Evolutionary conservation across 1,284 basidiomycete genomes (phyloP).

Genomic region (Sanghuangporus weigelae): DNA sequence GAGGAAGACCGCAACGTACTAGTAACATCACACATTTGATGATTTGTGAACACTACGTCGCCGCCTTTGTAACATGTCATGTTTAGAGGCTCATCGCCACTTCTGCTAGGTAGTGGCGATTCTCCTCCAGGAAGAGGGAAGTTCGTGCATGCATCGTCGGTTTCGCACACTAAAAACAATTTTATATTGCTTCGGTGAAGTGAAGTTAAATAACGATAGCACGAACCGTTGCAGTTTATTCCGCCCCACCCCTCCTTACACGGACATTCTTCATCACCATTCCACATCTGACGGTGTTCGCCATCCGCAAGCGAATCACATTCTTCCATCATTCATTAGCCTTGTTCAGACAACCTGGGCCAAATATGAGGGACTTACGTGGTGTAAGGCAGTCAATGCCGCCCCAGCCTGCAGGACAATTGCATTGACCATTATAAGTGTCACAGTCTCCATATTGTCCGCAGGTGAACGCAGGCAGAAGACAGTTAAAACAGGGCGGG

Average conservation of each 20-base stretch:
- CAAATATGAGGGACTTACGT: conserved; percentile 43
- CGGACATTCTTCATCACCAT: conserved; percentile 72
- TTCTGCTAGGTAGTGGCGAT: conserved; percentile 30
- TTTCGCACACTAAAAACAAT: conserved; percentile 73
- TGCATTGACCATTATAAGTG: conserved; percentile 84
- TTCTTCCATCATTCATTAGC: conserved; percentile 38
- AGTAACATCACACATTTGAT: conserved; percentile 97
- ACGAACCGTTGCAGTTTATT: conserved; percentile 91
- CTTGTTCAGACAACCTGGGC: not conserved
- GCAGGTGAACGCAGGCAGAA: conserved; percentile 77
- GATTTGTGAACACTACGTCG: conserved; percentile 85
- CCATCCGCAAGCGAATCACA: conserved; percentile 92
- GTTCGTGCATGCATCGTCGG: conserved; percentile 68
- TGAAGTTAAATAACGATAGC: conserved; percentile 16
- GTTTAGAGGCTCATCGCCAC: conserved; percentile 46
- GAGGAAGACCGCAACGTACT: conserved; percentile 48
- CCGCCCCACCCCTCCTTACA: conserved; percentile 95
- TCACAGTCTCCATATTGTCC: conserved; percentile 86
- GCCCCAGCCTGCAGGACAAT: conserved; percentile 87
- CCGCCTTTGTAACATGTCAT: conserved; percentile 96
- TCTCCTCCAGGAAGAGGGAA: conserved; percentile 62
- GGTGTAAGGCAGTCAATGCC: conserved; percentile 86
- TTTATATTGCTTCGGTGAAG: not conserved
- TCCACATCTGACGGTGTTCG: conserved; percentile 75
- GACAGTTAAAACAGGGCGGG: conserved; percentile 83